Base-by-base conservation (phyloP, 805 yeast genomes). In the Zygoascus ofunaensis region DNA sequence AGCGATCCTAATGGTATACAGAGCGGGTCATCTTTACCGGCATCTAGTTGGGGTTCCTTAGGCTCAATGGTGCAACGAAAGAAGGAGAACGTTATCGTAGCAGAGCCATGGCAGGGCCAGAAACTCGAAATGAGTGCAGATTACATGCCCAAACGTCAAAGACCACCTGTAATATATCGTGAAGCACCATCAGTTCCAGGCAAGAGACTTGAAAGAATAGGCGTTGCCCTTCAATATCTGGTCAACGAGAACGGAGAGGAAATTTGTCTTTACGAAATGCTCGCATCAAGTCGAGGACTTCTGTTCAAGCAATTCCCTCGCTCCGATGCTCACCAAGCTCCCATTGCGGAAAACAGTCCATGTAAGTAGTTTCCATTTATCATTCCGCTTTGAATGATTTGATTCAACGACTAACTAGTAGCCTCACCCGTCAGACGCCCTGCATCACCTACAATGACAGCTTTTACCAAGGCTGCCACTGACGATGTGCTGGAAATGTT, bases 401-500 rank as follows among this genome's bases (percentile, higher is more conserved):
- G n/a, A n/a, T n/a, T n/a, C n/a, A n/a, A n/a, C n/a, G n/a, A n/a
- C n/a, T n/a, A n/a, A n/a, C n/a, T n/a, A n/a, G 15, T 15, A 45
- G 48, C 23, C 4, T 45, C 48, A 14, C 48, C 45, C 12, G 26
- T 32, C 4, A 28, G 36, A 28, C 18, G 39, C 14, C 45, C 48
- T 5, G 39, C 43, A 4, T 82, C 94, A 0, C 94, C 94, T 0
- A 87, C 95, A 0, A 72, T 82, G 50, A 87, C 96, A 0, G 64
- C 80, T 56, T 81, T 73, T 57, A 82, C 95, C 0, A 77, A 78
- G 41, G 77, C 79, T 54, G 90, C 95, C 2, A 73, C 78, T 45
- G 74, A 77, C 44, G 95, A 86, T 52, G 80, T 87, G 0, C 67
- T 74, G 49, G 72, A 76, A 14, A 83, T 87, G 87, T 83, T 86